These are phyloP conservation scores for Phytophthora capsici DNA, from an alignment of 352 stramenopile genomes.

Conservation along the genomic window DNA sequence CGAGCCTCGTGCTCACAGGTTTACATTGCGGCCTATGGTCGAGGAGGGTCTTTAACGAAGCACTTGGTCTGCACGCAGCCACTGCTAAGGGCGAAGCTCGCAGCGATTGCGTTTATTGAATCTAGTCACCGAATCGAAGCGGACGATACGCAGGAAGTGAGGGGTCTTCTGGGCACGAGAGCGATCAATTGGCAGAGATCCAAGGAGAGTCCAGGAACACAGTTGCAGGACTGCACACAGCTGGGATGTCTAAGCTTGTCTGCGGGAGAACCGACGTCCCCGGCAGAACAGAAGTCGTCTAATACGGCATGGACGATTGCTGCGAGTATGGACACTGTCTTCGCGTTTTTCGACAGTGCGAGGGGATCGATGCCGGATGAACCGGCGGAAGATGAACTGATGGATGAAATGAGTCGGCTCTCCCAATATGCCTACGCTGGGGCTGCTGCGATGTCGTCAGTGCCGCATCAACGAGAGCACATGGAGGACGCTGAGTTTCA, in stretches of 20 bases:
- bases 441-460: slow-evolving; percentile 56
- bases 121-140: slow-evolving; percentile 75
- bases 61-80: slow-evolving; percentile 78
- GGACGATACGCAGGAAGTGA: slow-evolving; percentile 74
- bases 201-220: slow-evolving; percentile 67
- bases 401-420: slow-evolving; percentile 82
- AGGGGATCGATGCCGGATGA: slow-evolving; percentile 82
- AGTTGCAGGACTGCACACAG: slow-evolving; percentile 75
- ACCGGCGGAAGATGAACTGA: slow-evolving; percentile 68
- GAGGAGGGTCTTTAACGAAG: slow-evolving; percentile 74
- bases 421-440: slow-evolving; percentile 78
- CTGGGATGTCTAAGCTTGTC: slow-evolving; percentile 81
- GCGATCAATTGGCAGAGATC: slow-evolving; percentile 87
- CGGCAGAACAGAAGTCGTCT: slow-evolving; percentile 69
- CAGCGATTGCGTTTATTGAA: slow-evolving; percentile 83
- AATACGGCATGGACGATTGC: slow-evolving; percentile 88
- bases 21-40: slow-evolving; percentile 82
- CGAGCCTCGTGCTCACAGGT: slow-evolving; percentile 75
- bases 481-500: slow-evolving; percentile 81
- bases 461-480: slow-evolving; percentile 60
- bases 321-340: slow-evolving; percentile 84
- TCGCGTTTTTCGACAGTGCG: slow-evolving; percentile 87
- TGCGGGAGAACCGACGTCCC: slow-evolving; percentile 64
- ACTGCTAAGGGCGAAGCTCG: slow-evolving; percentile 64
- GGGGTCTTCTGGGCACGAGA: slow-evolving; percentile 64